Evolutionary conservation across 2,329 filamentous ascomycete genomes (phyloP).

Genomic region (Verticillium dahliae): DNA sequence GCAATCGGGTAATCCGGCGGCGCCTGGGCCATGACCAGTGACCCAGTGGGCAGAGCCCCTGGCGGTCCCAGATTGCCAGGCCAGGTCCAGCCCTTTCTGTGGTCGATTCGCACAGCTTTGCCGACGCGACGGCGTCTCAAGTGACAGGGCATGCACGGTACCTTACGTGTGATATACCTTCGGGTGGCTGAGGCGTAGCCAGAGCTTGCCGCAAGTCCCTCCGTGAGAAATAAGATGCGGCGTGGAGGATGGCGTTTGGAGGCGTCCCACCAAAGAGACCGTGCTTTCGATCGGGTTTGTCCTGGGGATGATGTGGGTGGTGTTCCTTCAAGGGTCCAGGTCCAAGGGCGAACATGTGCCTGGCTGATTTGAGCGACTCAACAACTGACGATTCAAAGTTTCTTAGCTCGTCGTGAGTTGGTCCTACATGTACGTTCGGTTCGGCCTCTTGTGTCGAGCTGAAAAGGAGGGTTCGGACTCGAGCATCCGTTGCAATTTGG

Average conservation of each 20-base stretch:
- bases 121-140: not conserved
- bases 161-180: not conserved
- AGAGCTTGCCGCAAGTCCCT: not conserved
- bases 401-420: not conserved
- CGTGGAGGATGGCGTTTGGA: slow-evolving; percentile 9
- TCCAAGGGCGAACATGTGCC: too few relatives aligned
- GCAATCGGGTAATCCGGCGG: not conserved
- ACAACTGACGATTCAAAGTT: not conserved
- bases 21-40: not conserved
- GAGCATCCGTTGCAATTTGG: not conserved
- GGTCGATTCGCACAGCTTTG: not conserved
- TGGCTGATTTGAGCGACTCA: too few relatives aligned
- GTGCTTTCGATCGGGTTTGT: not conserved
- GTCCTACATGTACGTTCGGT: not conserved
- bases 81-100: not conserved
- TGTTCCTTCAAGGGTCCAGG: slow-evolving; percentile 7
- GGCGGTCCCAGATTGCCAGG: not conserved
- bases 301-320: not conserved
- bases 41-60: not conserved
- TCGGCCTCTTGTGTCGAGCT: not conserved
- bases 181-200: not conserved
- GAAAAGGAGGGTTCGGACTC: not conserved
- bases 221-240: slow-evolving; percentile 11
- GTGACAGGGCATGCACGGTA: not conserved
- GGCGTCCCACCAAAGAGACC: slow-evolving; percentile 1